Evolutionary conservation across 2,329 filamentous ascomycete species (phyloP), one percentile per base, ranked within the genome.

Genomic region (Geosmithia flava): DNA sequence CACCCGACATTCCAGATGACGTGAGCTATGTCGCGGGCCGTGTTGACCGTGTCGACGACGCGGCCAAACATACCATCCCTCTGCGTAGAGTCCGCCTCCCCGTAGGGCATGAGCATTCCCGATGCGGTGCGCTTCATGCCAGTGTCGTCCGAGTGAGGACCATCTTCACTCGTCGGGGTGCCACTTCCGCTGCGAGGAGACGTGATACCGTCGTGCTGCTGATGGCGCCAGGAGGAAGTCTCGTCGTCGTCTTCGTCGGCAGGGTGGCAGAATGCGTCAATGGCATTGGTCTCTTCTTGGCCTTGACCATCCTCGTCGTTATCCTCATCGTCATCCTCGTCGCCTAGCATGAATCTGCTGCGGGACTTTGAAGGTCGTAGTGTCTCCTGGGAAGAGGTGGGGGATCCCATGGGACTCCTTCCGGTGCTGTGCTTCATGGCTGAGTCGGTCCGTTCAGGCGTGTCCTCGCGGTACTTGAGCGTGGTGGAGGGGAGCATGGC

Each of bases 51-150:
- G 66, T 94, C 86, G 61, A 90, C 80, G 46, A 94, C 81, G 57
- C 83, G 81, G 51, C 86, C 85, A 59, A 94, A 77, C 48, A 94
- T 73, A 44, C 84, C 83, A 47, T 75, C 71, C 58, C 69, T 78
- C 51, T 73, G 69, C 44, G 64, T 73, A 60, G 64, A 70, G 53
- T 88, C 85, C 51, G 80, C 80, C 55, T 89, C 84, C 55, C 89
- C 85, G 56, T 83, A 85, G 7, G 88, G 87, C 85, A 94, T 90
- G 57, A 95, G 85, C 87, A 95, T 94, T 55, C 88, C 89, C 40
- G 87, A 93, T 46, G 81, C 73, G 19, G 87, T 94, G 55, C 89
- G 76, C 52, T 83, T 80, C 71, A 94, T 82, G 47, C 82, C 81
- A 11, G 3, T 13, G 33, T 37, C 33, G 17, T 27, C 23, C 23